A percentile compares a stretch with the other conserved stretches of the same genome.
These are phyloP conservation scores for Friedmanniomyces simplex DNA, from an alignment of 495 filamentous ascomycete species.

Conservation along the genomic window DNA sequence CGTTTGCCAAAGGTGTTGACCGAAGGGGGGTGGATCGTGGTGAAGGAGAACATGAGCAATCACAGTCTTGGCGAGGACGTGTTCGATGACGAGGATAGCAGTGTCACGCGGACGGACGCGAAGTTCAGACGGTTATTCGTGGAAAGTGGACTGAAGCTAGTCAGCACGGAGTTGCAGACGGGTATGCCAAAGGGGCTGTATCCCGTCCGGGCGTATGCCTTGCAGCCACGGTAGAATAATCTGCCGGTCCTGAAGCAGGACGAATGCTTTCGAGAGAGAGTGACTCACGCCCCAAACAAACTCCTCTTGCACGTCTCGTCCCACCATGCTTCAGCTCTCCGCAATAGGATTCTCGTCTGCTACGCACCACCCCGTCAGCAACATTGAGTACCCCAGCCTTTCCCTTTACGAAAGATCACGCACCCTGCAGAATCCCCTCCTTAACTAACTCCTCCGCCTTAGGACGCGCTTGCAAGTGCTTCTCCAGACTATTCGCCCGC, in stretches of 20 bases:
- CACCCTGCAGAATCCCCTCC: slow-evolving; percentile 51
- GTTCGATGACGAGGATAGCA: slow-evolving; percentile 69
- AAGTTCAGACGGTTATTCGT: slow-evolving; percentile 62
- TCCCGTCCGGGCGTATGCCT: slow-evolving; percentile 31
- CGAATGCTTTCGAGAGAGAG: no score
- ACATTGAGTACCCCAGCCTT: neutral
- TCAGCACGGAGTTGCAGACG: slow-evolving; percentile 64
- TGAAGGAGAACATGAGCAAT: slow-evolving; percentile 81
- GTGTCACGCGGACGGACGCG: slow-evolving; percentile 62
- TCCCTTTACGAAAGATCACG: neutral
- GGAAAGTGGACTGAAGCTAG: slow-evolving; percentile 54
- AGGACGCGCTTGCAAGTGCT: slow-evolving; percentile 67
- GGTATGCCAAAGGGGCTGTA: slow-evolving; percentile 36
- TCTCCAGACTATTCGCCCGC: slow-evolving; percentile 72
- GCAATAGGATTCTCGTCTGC: slow-evolving; percentile 2
- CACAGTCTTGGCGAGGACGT: slow-evolving; percentile 46
- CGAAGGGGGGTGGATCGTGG: slow-evolving; percentile 50
- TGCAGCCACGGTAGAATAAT: slow-evolving; percentile 19
- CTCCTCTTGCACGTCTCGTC: neutral
- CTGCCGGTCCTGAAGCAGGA: no score
- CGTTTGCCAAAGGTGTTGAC: slow-evolving; percentile 49
- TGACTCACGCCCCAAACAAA: neutral
- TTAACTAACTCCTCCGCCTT: slow-evolving; percentile 63
- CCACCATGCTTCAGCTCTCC: neutral
- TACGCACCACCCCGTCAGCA: neutral